Base-by-base conservation (phyloP, 2,329 filamentous ascomycete species). In the Ceratocystis cacaofunesta region DNA sequence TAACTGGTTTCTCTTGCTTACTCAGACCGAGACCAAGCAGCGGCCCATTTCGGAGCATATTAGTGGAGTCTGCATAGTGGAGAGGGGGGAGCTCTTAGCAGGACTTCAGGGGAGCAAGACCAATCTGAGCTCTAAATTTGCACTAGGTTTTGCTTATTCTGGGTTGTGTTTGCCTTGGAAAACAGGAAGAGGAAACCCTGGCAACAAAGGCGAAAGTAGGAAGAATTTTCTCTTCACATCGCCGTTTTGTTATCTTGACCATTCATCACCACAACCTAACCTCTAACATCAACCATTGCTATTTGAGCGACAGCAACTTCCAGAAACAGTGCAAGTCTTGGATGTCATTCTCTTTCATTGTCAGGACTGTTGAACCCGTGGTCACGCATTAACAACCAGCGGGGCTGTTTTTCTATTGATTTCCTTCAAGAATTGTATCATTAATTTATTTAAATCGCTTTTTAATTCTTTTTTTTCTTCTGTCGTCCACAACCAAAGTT, bases 131-230 rank as follows among this genome's bases (percentile, higher is more conserved):
- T 41, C 10, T 12, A 41, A 41, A 41, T 41, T 12, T 41, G 36
- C 22, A 5, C 52, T 57, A 5, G 52, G 10, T 8, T 28, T 30
- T n/a, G 28, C 12, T 57, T 28, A 1, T 55, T 7, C 19, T 25
- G 12, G 50, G 25, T 7, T 57, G 36, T 57, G 52, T 32, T 57
- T 28, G 52, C 52, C 52, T 57, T 15, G 52, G 28, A 55, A 55
- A 25, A 25, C 60, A 41, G 60, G 43, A 62, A 48, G 60, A 62
- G 43, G 61, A 50, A 62, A 62, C 61, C 43, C 19, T 50, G 41
- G 25, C 58, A 46, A 62, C 41, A 62, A 57, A 32, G 41, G 17
- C 58, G n/a, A 48, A 22, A 62, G 30, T 32, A 17, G 48, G 22
- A 57, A 57, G 52, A 57, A 50, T 62, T 62, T 62, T 62, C 50